A percentile compares a stretch with the other conserved stretches of the same genome.
phyloP scores from a whole-genome alignment of 495 filamentous ascomycete genomes.

The Aspergillus coremiiformis region DNA sequence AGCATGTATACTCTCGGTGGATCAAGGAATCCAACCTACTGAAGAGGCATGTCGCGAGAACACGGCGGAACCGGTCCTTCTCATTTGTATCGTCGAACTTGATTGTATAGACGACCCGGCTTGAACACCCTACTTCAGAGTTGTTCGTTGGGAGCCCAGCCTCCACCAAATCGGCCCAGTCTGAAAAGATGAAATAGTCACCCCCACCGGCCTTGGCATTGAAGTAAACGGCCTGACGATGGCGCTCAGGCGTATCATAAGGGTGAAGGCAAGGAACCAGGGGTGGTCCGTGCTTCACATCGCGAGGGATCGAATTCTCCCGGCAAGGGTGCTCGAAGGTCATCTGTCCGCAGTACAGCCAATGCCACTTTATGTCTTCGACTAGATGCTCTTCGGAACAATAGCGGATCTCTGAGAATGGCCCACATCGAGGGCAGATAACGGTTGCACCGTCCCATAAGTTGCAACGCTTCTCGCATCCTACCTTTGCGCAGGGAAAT shows the following conservation, averaged over 20 bases:
- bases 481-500: constrained; percentile 21
- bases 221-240: constrained; percentile 33
- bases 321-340: constrained; percentile 13
- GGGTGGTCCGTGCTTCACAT: constrained; percentile 15
- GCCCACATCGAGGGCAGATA: constrained; percentile 41
- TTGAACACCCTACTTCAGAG: constrained; percentile 17
- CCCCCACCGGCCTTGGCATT: constrained; percentile 15
- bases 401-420: constrained; percentile 33
- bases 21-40: constrained; percentile 8
- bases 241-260: constrained; percentile 28
- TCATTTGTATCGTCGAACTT: constrained; percentile 17
- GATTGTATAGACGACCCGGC: constrained; percentile 10
- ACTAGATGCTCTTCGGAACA: constrained; percentile 34
- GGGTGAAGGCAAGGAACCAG: constrained; percentile 22
- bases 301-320: constrained; percentile 14
- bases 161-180: constrained; percentile 14
- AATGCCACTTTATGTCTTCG: constrained; percentile 29
- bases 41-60: constrained; percentile 31
- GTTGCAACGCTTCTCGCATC: constrained; percentile 45
- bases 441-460: constrained; percentile 31
- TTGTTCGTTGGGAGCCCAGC: constrained; percentile 8
- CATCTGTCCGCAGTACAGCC: constrained; percentile 21
- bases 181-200: constrained; percentile 38
- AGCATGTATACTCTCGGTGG: too few relatives aligned
- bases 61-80: constrained; percentile 34